phyloP scores from a whole-genome alignment of 148 eudicot species.

The Cornus kousa region DNA sequence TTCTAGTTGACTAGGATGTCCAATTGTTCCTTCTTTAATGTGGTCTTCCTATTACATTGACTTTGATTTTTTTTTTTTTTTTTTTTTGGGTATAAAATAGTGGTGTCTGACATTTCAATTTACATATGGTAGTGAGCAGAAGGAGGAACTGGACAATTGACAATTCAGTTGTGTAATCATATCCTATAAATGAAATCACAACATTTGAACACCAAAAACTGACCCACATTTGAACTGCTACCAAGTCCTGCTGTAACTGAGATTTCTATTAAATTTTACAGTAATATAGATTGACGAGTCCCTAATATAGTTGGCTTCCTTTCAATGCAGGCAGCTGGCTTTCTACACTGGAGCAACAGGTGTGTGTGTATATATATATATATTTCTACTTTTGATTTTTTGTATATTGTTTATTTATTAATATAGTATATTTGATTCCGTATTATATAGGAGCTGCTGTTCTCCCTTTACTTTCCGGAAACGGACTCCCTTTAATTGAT shows the following conservation, averaged over 20 bases:
- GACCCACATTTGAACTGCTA: background rate
- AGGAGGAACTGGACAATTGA: background rate
- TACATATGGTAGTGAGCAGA: background rate
- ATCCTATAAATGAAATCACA: background rate
- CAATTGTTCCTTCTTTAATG: background rate
- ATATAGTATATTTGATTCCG: background rate
- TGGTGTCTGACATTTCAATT: background rate
- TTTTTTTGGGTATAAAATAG: no score
- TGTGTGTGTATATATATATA: background rate
- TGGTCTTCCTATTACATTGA: background rate
- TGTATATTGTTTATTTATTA: no score
- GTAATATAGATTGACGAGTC: background rate
- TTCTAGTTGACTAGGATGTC: background rate
- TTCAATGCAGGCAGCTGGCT: constrained; percentile 38
- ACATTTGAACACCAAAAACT: background rate
- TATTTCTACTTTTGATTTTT: no score
- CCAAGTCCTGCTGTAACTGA: background rate
- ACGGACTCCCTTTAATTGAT: no score
- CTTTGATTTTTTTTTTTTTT: no score
- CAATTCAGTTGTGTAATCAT: background rate
- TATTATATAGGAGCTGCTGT: background rate
- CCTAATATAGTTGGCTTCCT: constrained; percentile 6
- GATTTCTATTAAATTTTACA: background rate
- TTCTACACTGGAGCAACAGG: constrained; percentile 43
- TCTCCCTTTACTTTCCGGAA: background rate